A percentile compares a stretch with the other conserved stretches of the same genome.
phyloP scores from a whole-genome alignment of 2,329 filamentous ascomycete species.

The Aspergillus jensenii region DNA sequence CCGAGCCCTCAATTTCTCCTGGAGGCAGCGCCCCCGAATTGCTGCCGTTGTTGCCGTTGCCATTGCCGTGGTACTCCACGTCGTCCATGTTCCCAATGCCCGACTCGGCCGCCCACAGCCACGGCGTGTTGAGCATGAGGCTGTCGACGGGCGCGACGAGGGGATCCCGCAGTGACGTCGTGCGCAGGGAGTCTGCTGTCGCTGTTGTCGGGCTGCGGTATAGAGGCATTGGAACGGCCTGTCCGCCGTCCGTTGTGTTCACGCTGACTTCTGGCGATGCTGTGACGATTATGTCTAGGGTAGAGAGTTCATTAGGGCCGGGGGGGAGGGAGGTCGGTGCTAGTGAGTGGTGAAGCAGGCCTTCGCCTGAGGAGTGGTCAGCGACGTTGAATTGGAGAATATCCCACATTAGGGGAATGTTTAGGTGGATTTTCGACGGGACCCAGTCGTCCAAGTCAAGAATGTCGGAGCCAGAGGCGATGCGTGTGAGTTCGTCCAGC shows the following conservation, averaged over 20 bases:
- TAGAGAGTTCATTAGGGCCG: conserved; percentile 21
- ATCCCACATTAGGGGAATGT: conserved; percentile 55
- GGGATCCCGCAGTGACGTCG: conserved; percentile 19
- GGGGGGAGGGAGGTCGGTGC: conserved; percentile 27
- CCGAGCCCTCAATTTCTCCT: conserved; percentile 33
- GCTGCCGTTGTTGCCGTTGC: not conserved
- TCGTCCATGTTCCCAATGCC: conserved; percentile 32
- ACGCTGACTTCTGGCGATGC: conserved; percentile 54
- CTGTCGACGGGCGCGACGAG: conserved; percentile 34
- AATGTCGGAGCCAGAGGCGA: conserved; percentile 50
- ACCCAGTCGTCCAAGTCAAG: conserved; percentile 53
- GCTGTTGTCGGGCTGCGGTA: conserved; percentile 9
- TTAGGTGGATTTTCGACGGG: conserved; percentile 54
- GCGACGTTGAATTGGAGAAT: conserved; percentile 50
- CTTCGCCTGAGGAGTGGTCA: conserved; percentile 30
- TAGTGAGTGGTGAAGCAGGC: conserved; percentile 47
- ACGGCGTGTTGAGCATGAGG: conserved; percentile 37
- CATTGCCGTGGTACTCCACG: conserved; percentile 22
- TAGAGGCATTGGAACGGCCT: conserved; percentile 47
- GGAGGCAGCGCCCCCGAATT: too few species aligned
- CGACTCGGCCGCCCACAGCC: conserved; percentile 33
- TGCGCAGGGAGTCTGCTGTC: not conserved
- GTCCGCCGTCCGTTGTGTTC: conserved; percentile 53
- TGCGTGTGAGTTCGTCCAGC: conserved; percentile 50
- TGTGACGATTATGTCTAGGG: conserved; percentile 52